Evolutionary conservation across 495 filamentous ascomycete species (phyloP).

Genomic region (Lasiosphaeris hirsuta): DNA sequence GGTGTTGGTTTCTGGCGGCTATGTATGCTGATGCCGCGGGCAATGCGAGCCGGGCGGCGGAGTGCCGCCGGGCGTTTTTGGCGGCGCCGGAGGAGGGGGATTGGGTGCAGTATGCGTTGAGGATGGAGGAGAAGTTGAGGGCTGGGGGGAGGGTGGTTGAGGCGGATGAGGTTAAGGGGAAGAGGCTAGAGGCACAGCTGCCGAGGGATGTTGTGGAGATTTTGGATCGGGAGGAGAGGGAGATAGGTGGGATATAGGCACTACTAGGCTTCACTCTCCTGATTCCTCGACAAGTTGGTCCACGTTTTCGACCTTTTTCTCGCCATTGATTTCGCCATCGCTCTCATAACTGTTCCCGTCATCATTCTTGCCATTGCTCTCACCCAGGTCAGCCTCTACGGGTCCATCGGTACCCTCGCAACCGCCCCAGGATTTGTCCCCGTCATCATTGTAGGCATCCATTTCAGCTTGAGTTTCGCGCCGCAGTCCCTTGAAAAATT

Average conservation of each 20-base stretch:
- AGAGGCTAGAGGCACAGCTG: conserved; percentile 3
- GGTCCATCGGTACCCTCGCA: too few relatives aligned
- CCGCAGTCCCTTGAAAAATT: too few relatives aligned
- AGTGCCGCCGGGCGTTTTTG: conserved; percentile 4
- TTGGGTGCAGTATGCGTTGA: conserved; percentile 17
- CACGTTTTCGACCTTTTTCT: too few relatives aligned
- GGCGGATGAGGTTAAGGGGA: conserved; percentile 7
- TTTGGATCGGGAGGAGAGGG: conserved; percentile 15
- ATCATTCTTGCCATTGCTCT: too few relatives aligned
- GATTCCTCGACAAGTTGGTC: too few relatives aligned
- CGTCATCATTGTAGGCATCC: too few relatives aligned
- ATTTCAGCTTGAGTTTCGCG: too few relatives aligned
- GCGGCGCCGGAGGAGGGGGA: conserved; percentile 7
- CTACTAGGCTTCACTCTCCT: too few relatives aligned
- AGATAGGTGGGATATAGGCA: neutral
- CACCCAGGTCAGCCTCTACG: too few relatives aligned
- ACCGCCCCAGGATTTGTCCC: too few relatives aligned
- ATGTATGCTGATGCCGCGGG: neutral
- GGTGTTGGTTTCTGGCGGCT: conserved; percentile 4
- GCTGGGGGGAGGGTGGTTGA: conserved; percentile 1
- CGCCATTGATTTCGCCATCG: too few relatives aligned
- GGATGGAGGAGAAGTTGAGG: conserved; percentile 9
- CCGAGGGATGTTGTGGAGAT: conserved; percentile 8
- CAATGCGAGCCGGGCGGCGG: neutral
- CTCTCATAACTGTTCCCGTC: too few relatives aligned